These are phyloP conservation scores for Coemansia sp. DNA, from an alignment of 192 early-diverging fungal genomes.

Conservation along the genomic window DNA sequence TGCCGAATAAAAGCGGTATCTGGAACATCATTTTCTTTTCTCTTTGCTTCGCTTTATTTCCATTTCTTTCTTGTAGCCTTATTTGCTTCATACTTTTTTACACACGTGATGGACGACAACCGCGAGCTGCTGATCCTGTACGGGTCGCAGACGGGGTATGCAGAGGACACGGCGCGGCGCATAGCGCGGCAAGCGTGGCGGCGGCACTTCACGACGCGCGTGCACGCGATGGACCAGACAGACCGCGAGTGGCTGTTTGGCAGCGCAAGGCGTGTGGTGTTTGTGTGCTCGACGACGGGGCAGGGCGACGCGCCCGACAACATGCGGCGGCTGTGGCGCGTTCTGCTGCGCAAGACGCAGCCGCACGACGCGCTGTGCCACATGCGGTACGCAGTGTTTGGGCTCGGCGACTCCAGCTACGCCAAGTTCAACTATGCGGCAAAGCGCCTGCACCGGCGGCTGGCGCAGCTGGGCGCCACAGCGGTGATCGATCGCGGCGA, in stretches of 20 bases:
- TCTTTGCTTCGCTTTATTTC: background rate
- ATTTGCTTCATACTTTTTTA: background rate
- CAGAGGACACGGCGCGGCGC: constrained; percentile 86
- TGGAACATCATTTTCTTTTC: background rate
- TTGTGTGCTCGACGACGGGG: constrained; percentile 92
- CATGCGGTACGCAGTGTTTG: constrained; percentile 87
- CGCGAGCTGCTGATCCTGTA: constrained; percentile 73
- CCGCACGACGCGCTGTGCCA: constrained; percentile 65
- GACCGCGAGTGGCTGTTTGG: constrained; percentile 56
- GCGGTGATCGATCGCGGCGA: constrained; percentile 74
- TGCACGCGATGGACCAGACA: constrained; percentile 79
- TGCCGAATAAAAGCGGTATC: constrained; percentile 14
- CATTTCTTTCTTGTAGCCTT: background rate
- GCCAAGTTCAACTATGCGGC: constrained; percentile 91
- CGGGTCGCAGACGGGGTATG: constrained; percentile 91
- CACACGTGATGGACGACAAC: background rate
- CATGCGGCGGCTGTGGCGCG: constrained; percentile 94
- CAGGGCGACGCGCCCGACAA: constrained; percentile 91
- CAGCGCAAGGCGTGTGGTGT: constrained; percentile 53
- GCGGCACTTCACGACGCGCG: constrained; percentile 65
- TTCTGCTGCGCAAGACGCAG: constrained; percentile 81
- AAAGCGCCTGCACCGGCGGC: constrained; percentile 86
- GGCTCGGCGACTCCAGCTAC: constrained; percentile 95
- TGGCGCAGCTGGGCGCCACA: constrained; percentile 82
- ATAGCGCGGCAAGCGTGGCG: constrained; percentile 78